phyloP scores from a whole-genome alignment of 495 filamentous ascomycete genomes.

The Neurospora sublineolata region DNA sequence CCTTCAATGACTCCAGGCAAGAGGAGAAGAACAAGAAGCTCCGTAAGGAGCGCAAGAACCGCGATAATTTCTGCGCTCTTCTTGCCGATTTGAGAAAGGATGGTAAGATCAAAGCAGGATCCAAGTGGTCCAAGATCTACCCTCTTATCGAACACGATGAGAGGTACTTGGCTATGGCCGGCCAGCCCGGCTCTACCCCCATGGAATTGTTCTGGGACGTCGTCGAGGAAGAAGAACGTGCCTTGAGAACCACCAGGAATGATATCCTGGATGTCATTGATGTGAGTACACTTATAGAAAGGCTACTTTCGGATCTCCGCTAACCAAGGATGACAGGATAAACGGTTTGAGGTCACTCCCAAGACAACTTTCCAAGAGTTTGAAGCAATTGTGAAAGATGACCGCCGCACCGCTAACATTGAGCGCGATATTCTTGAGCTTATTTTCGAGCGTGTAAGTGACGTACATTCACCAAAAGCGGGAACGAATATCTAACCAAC shows the following conservation, averaged over 20 bases:
- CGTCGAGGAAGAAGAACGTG: slow-evolving; percentile 84
- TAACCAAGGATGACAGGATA: slow-evolving; percentile 47
- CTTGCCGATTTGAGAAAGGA: slow-evolving; percentile 60
- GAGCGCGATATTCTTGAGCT: slow-evolving; percentile 60
- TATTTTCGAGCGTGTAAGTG: slow-evolving; percentile 62
- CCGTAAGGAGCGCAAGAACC: slow-evolving; percentile 71
- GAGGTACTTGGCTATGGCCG: slow-evolving; percentile 74
- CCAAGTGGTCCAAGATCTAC: slow-evolving; percentile 79
- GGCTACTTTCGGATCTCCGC: background rate
- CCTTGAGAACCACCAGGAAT: slow-evolving; percentile 68
- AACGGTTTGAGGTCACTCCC: slow-evolving; percentile 77
- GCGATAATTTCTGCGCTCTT: slow-evolving; percentile 66
- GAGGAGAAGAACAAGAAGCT: slow-evolving; percentile 69
- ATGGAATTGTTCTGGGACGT: slow-evolving; percentile 95
- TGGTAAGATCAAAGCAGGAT: slow-evolving; percentile 80
- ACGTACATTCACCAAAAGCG: background rate
- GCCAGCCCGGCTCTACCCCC: slow-evolving; percentile 78
- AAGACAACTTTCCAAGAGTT: slow-evolving; percentile 87
- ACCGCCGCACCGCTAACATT: slow-evolving; percentile 76
- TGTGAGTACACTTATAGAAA: slow-evolving; percentile 40
- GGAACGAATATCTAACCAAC: slow-evolving; percentile 9
- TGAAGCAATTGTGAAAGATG: slow-evolving; percentile 58
- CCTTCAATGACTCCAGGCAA: slow-evolving; percentile 80
- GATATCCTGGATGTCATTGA: slow-evolving; percentile 84
- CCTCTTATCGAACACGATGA: slow-evolving; percentile 70